phyloP scores from a whole-genome alignment of 2,329 filamentous ascomycete species.

The Paecilomyces variotii region DNA sequence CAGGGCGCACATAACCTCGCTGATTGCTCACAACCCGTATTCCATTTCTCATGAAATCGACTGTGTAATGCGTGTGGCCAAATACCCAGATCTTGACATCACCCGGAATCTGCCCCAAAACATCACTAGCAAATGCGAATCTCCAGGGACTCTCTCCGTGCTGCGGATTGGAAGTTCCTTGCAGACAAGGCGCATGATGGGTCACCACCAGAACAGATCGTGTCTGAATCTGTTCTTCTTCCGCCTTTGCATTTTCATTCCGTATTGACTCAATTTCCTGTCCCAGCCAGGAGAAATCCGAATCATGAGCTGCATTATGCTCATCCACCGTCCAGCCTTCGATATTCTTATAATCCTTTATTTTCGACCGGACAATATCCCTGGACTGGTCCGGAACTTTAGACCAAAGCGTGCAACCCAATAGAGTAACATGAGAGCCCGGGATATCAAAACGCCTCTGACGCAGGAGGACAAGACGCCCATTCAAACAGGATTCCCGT shows the following conservation, averaged over 20 bases:
- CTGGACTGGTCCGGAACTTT: slow-evolving; percentile 32
- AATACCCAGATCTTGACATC: slow-evolving; percentile 32
- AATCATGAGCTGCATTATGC: slow-evolving; percentile 42
- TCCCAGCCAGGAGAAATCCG: slow-evolving; percentile 45
- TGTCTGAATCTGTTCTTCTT: neutral
- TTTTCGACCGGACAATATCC: slow-evolving; percentile 31
- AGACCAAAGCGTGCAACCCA: slow-evolving; percentile 52
- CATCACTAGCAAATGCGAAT: slow-evolving; percentile 46
- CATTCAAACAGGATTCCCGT: slow-evolving; percentile 9
- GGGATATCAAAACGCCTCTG: slow-evolving; percentile 7
- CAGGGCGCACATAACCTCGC: slow-evolving; percentile 23
- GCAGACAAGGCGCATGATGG: slow-evolving; percentile 46
- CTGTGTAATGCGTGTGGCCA: slow-evolving; percentile 35
- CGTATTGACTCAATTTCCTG: slow-evolving; percentile 18
- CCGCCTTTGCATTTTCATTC: neutral
- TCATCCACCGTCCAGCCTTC: slow-evolving; percentile 39
- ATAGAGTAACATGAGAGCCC: slow-evolving; percentile 33
- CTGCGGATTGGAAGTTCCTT: slow-evolving; percentile 41
- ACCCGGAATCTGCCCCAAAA: slow-evolving; percentile 18
- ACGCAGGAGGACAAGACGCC: slow-evolving; percentile 12
- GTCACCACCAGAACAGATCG: slow-evolving; percentile 37
- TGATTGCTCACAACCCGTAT: slow-evolving; percentile 34
- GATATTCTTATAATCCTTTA: slow-evolving; percentile 48
- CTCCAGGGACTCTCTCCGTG: slow-evolving; percentile 40
- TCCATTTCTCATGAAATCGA: slow-evolving; percentile 24